Base-by-base conservation (phyloP, 495 filamentous ascomycete genomes). In the Aspergillus affinis region DNA sequence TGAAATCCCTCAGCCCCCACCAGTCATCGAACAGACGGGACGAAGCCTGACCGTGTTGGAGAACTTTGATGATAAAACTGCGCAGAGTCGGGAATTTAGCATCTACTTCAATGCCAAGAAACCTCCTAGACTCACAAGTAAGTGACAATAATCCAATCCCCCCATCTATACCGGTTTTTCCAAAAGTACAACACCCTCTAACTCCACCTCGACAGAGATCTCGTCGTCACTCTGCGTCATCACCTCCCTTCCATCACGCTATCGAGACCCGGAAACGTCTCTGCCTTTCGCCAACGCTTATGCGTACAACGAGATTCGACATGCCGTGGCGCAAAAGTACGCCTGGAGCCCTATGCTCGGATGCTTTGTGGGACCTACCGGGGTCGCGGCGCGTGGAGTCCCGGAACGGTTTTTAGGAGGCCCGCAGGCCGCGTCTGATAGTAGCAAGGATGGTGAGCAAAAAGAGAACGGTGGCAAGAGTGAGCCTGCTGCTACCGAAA, bases 281-380 rank as follows among this genome's bases (percentile, higher is more conserved):
- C 79, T 96, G 21, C 84, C 88, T 10, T 96, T 90, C 71, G 82
- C 83, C 44, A 91, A 89, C 65, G 75, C 84, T 21, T 86, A 87
- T 60, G 91, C 90, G 8, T 94, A 89, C 71, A 81, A 81, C 55
- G 84, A 92, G 75, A 84, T 93, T 32, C 77, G 82, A 54, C 78
- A 74, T 8, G 82, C 88, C 48, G 63, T 75, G n/a, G 71, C 73
- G 29, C 72, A 81, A 46, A 84, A 88, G 55, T 90, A 88, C 65
- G 83, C 81, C 61, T 96, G 87, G 87, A 94, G 91, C 60, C 75
- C 78, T 19, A 79, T 94, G 67, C 72, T 93, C 5, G 90, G 87
- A 3, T 88, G 88, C 47, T 96, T 90, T 72, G 84, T 91, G 7
- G 91, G 90, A 15, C 73, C 80, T 20, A 75, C 73, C 45, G 80